These are phyloP conservation scores for Brettanomyces anomalus DNA, from an alignment of 805 yeast genomes.

Conservation along the genomic window DNA sequence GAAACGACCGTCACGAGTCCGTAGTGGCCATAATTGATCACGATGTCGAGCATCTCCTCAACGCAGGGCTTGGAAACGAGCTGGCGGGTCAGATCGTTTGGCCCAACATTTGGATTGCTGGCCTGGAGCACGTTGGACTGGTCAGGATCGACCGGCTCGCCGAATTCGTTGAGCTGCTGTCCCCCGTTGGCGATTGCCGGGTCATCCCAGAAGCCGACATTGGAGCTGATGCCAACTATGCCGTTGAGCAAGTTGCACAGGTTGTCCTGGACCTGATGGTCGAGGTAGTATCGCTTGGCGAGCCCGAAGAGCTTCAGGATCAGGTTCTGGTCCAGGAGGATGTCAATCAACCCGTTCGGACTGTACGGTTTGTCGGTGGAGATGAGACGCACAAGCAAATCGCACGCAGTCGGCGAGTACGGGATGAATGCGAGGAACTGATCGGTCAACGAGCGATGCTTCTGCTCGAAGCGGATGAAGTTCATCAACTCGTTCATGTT, in stretches of 20 bases:
- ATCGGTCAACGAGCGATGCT: slow-evolving; percentile 43
- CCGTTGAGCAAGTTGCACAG: slow-evolving; percentile 81
- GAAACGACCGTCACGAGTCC: slow-evolving; percentile 93
- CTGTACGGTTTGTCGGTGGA: slow-evolving; percentile 86
- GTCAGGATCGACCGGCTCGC: slow-evolving; percentile 60
- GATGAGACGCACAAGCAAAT: slow-evolving; percentile 73
- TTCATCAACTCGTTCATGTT: slow-evolving; percentile 67
- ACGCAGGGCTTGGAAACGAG: slow-evolving; percentile 67
- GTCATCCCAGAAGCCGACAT: slow-evolving; percentile 28
- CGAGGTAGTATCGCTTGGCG: slow-evolving; percentile 35
- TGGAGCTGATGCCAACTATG: slow-evolving; percentile 46
- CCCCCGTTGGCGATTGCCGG: slow-evolving; percentile 5
- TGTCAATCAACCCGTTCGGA: slow-evolving; percentile 77
- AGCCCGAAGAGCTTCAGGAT: slow-evolving; percentile 59
- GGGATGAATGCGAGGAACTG: slow-evolving; percentile 65
- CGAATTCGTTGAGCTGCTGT: slow-evolving; percentile 30
- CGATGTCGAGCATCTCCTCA: slow-evolving; percentile 58
- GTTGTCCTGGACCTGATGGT: slow-evolving; percentile 27
- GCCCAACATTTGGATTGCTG: slow-evolving; percentile 86
- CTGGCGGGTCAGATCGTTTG: slow-evolving; percentile 87
- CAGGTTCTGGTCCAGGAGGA: slow-evolving; percentile 61
- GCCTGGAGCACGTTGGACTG: slow-evolving; percentile 15
- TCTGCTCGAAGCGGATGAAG: slow-evolving; percentile 47
- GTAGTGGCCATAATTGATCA: slow-evolving; percentile 65
- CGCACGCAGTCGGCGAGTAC: slow-evolving; percentile 86